These are phyloP conservation scores for Abrus precatorius DNA, from an alignment of 306 rosid genomes.

Conservation along the genomic window DNA sequence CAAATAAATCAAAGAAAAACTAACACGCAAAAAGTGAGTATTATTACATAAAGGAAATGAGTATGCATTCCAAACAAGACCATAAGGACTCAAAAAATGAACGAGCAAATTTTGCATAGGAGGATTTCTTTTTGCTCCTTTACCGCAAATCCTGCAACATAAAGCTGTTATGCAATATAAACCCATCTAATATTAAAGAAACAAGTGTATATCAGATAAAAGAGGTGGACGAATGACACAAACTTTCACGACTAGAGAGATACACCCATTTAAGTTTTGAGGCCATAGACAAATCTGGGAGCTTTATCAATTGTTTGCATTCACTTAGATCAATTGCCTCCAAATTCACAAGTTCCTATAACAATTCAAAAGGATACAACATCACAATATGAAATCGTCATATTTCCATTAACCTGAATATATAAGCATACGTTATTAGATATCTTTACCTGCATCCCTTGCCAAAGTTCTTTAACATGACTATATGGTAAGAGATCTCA, in stretches of 20 bases:
- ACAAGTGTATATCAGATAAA: background rate
- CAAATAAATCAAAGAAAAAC: too few relatives aligned
- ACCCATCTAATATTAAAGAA: background rate
- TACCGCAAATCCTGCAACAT: too few relatives aligned
- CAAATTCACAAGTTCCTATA: slow-evolving; percentile 36
- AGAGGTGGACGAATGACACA: background rate
- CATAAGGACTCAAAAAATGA: too few relatives aligned
- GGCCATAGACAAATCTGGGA: slow-evolving; percentile 43
- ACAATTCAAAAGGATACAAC: background rate
- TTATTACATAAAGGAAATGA: too few relatives aligned
- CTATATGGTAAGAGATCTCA: slow-evolving; percentile 8
- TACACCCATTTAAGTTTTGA: slow-evolving; percentile 29
- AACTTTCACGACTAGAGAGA: slow-evolving; percentile 12
- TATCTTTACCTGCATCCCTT: background rate
- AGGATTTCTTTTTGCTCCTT: too few relatives aligned
- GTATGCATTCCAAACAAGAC: too few relatives aligned
- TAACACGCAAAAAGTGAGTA: too few relatives aligned
- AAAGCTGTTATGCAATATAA: too few relatives aligned
- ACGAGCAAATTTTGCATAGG: too few relatives aligned
- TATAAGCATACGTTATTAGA: too few relatives aligned
- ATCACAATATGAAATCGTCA: background rate
- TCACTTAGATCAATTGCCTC: background rate
- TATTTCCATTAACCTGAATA: background rate
- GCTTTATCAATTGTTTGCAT: background rate
- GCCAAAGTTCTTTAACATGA: slow-evolving; percentile 41